Percentiles rank a stretch among this genome's conserved stretches.
phyloP scores from a whole-genome alignment of 139 green algal species.

The Pseudopediastrum boryanum region DNA sequence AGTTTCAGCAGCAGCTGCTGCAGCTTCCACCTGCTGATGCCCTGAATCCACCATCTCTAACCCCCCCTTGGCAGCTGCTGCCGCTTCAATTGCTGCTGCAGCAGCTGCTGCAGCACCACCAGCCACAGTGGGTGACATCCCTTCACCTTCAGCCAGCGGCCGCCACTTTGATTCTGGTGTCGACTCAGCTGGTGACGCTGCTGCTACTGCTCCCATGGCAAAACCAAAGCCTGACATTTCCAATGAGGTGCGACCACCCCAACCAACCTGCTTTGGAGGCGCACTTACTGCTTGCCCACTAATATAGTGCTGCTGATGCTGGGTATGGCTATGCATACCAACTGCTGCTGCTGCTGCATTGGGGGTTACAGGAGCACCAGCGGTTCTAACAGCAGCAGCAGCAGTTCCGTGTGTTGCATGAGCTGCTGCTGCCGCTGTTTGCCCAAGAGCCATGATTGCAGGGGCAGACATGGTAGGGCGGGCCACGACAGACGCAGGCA shows the following conservation, averaged over 20 bases:
- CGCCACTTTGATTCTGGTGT: too few species aligned
- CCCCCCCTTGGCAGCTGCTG: not conserved
- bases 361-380: not conserved
- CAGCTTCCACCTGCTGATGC: conserved; percentile 1
- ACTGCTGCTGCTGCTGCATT: conserved; percentile 17
- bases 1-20: not conserved
- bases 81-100: not conserved
- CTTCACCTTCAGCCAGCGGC: too few species aligned
- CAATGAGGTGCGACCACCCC: too few species aligned
- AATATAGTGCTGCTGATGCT: not conserved
- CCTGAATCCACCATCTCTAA: not conserved
- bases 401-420: not conserved
- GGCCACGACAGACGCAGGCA: not conserved
- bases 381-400: not conserved
- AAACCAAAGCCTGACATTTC: too few species aligned
- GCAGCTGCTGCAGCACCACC: too few species aligned
- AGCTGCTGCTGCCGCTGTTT: conserved; percentile 14
- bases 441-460: conserved; percentile 1
- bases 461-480: not conserved
- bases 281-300: too few species aligned
- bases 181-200: too few species aligned
- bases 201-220: too few species aligned
- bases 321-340: not conserved
- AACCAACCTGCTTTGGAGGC: too few species aligned
- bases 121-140: too few species aligned